Percentiles rank a stretch among this genome's conserved stretches.
Evolutionary conservation across 345 rosid genomes (phyloP).

Genomic region (Eucalyptus erythrocorys): DNA sequence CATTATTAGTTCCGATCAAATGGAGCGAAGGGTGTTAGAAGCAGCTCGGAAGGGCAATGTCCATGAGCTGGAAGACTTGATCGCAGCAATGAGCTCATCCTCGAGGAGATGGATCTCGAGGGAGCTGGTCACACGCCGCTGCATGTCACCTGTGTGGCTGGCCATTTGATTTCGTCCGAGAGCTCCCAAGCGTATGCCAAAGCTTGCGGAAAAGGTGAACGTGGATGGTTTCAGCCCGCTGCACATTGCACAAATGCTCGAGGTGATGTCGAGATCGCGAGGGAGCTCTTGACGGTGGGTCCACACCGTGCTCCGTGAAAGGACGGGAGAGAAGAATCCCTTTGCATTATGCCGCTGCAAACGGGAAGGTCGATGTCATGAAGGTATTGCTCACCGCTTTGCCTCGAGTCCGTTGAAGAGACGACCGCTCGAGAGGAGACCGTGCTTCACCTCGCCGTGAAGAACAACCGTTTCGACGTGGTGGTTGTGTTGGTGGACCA

Average conservation of each 20-base stretch:
- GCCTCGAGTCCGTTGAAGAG: not conserved
- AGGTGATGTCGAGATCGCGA: not conserved
- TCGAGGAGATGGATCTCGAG: not conserved
- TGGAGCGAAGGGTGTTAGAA: not conserved
- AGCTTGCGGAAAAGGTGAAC: not conserved
- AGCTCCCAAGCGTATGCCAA: not conserved
- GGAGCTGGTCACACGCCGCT: no score
- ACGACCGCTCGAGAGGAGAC: not conserved
- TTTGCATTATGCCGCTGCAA: not conserved
- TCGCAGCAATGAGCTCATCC: not conserved
- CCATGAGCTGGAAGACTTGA: not conserved
- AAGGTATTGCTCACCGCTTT: not conserved
- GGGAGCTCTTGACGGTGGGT: not conserved
- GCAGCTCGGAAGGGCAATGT: not conserved
- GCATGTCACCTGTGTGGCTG: not conserved
- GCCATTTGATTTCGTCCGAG: not conserved
- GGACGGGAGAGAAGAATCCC: not conserved
- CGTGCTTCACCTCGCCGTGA: no score
- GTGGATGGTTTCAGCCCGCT: not conserved
- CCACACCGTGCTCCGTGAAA: not conserved
- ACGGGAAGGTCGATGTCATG: not conserved
- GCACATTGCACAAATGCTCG: not conserved
- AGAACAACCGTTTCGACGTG: no score
- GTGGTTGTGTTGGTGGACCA: no score
- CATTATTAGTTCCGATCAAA: no score